Base-by-base conservation (phyloP, 345 rosid genomes). In the Euphorbia peplus region DNA sequence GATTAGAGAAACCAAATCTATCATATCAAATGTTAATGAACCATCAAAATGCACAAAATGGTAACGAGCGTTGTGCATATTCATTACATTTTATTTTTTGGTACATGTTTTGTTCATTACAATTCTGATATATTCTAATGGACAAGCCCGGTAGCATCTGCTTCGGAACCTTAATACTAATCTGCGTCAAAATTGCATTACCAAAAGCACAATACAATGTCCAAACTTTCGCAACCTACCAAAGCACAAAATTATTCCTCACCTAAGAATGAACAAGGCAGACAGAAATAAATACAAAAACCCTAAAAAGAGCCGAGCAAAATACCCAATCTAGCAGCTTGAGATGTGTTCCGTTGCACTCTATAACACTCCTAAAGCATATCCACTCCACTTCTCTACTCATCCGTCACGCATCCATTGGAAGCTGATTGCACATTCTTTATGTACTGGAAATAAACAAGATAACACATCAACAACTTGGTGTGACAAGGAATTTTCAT, bases 371-470 rank as follows among this genome's bases (percentile, higher is more conserved):
- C 21, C 2, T 25, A 58, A 22, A 22, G 16, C 19, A 22, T 22
- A 32, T 24, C 53, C 18, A 12, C 63, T 35, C 42, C 61, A 52
- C 75, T 85, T 89, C 78, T 95, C 98, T 85, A 91, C 77, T 95
- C 98, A 61, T 95, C 99, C 0, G 98, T 92, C 56, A 95, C 99
- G 5, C 99, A 92, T 64, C 98, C 98, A 56, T 58, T 61, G 24
- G 99, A 86, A 70, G 99, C 96, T 0, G 98, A 77, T 64, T 88
- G 83, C 67, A 95, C 99, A 0, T 79, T 90, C 92, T 90, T 92
- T 79, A 95, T 90, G 86, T 95, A 92, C 98, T 93, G 87, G 39
- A 67, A 78, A 81, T 48, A 54, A 51, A 67, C 51, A 42, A 65
- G 16, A 64, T 13, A 29, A 37, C 2, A 11, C 14, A 44, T 44